Evolutionary conservation across 176 grass and related monocot species (phyloP).

Genomic region (Dactylis glomerata): DNA sequence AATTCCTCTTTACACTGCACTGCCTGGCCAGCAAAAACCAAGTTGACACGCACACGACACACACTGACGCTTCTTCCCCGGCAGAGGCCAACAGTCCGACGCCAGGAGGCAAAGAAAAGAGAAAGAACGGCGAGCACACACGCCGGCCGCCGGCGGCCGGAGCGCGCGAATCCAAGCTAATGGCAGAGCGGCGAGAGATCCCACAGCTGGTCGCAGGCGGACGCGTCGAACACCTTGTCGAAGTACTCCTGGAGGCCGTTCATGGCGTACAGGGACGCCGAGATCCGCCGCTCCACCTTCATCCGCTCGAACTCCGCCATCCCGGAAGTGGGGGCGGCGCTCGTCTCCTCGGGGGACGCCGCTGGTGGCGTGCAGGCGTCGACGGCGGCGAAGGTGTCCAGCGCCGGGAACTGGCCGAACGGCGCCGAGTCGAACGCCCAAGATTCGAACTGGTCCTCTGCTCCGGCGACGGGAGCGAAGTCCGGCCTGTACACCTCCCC

Average conservation of each 20-base stretch:
- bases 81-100: not conserved
- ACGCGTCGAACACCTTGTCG: constrained; percentile 57
- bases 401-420: constrained; percentile 45
- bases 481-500: constrained; percentile 59
- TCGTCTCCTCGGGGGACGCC: not conserved
- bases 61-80: constrained; percentile 15
- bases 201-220: constrained; percentile 50
- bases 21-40: constrained; percentile 35
- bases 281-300: constrained; percentile 76
- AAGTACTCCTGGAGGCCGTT: constrained; percentile 85
- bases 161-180: not conserved
- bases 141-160: not conserved
- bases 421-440: constrained; percentile 58
- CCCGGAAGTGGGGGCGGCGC: constrained; percentile 2
- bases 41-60: constrained; percentile 22
- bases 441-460: constrained; percentile 38
- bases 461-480: constrained; percentile 8
- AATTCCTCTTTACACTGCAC: constrained; percentile 30
- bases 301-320: constrained; percentile 83
- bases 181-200: constrained; percentile 62
- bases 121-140: constrained; percentile 21
- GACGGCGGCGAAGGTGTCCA: constrained; percentile 41
- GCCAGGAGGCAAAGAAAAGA: constrained; percentile 18
- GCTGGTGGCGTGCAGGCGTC: constrained; percentile 23
- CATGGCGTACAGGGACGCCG: constrained; percentile 69